Conservation (phyloP, 805 yeast species). For the Saccharomycopsis schoenii region DNA sequence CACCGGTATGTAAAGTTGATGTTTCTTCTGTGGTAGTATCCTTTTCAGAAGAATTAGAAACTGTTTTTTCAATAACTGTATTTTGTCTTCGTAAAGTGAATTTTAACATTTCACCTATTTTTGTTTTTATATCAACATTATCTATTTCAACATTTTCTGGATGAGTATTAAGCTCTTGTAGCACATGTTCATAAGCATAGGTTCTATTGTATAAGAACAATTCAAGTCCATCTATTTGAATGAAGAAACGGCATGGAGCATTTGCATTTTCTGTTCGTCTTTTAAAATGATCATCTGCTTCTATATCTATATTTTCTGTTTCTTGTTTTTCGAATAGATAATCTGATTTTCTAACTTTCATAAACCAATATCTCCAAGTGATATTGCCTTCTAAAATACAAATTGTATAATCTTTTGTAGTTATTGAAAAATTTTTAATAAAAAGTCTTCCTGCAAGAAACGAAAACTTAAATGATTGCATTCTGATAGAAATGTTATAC, state of each 20-base stretch:
- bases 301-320: slow-evolving; percentile 14
- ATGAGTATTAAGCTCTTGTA: slow-evolving; percentile 29
- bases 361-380: slow-evolving; percentile 90
- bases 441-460: slow-evolving; percentile 75
- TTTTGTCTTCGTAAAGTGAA: background rate
- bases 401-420: slow-evolving; percentile 65
- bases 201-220: slow-evolving; percentile 75
- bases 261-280: slow-evolving; percentile 31
- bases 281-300: slow-evolving; percentile 1
- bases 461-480: slow-evolving; percentile 70
- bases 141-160: background rate
- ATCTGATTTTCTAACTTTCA: slow-evolving; percentile 27
- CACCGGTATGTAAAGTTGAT: background rate
- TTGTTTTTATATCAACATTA: slow-evolving; percentile 4
- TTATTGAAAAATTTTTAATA: slow-evolving; percentile 63
- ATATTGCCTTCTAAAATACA: slow-evolving; percentile 61
- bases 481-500: slow-evolving; percentile 45
- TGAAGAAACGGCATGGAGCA: slow-evolving; percentile 45
- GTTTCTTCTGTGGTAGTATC: background rate
- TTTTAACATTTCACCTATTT: background rate
- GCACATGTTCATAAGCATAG: slow-evolving; percentile 59
- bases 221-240: slow-evolving; percentile 71
- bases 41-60: background rate
- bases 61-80: background rate
- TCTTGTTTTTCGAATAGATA: slow-evolving; percentile 19